Percentiles rank a stretch among this genome's conserved stretches.
Evolutionary conservation across 176 grass and related monocot genomes (phyloP).

Genomic region (Thalia dealbata): DNA sequence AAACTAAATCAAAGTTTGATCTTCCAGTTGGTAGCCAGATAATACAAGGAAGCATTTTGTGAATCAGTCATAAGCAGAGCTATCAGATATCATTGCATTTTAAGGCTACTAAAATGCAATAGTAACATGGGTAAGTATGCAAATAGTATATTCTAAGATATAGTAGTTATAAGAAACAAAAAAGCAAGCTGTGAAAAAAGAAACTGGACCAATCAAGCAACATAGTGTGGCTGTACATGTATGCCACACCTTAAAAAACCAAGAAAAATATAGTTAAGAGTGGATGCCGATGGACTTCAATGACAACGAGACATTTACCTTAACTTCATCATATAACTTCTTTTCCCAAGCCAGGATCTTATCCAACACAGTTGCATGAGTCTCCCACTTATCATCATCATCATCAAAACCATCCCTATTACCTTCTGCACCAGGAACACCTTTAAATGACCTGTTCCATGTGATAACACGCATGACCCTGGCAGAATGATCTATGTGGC

Average conservation of each 20-base stretch:
- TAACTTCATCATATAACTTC: slow-evolving; percentile 97
- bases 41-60: too few relatives aligned
- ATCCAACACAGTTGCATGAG: slow-evolving; percentile 82
- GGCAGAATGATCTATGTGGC: slow-evolving; percentile 90
- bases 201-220: background rate
- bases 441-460: slow-evolving; percentile 96
- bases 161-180: background rate
- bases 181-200: background rate
- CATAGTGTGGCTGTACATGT: background rate
- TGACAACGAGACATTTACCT: slow-evolving; percentile 46
- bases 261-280: too few relatives aligned
- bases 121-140: background rate
- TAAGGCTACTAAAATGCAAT: too few relatives aligned
- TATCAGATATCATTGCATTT: too few relatives aligned
- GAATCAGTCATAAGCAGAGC: too few relatives aligned
- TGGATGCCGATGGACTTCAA: too few relatives aligned
- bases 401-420: slow-evolving; percentile 82
- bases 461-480: slow-evolving; percentile 99
- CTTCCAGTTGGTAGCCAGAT: too few relatives aligned
- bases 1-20: too few relatives aligned
- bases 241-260: background rate
- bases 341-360: slow-evolving; percentile 99
- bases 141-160: background rate
- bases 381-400: slow-evolving; percentile 85
- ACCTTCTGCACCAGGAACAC: slow-evolving; percentile 67